Base-by-base conservation (phyloP, 2,329 filamentous ascomycete genomes). In the Clonostachys rhizophaga region DNA sequence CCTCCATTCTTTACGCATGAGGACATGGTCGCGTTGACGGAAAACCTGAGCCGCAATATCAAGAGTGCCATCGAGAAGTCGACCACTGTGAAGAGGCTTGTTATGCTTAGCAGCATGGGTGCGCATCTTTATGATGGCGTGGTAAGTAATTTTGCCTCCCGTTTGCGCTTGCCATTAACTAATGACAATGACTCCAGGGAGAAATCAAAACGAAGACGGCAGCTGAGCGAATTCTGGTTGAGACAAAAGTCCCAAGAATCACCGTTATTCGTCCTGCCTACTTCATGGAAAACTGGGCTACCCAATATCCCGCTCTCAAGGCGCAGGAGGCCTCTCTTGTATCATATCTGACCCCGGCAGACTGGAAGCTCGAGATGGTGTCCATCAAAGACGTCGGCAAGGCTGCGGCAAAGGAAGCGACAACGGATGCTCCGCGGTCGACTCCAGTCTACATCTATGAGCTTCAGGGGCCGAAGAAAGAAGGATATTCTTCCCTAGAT, bases 201-300 rank as follows among this genome's bases (percentile, higher is more conserved):
- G 67, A 69, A 35, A 60, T 69, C 39, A 56, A 55, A n/a, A 61
- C 60, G 1, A 69, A 68, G 34, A 55, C 68, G 44, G 56, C 53
- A 2, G 63, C 63, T 1, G 67, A 69, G 43, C 37, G 50, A 4
- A 42, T 60, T 3, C 46, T 65, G 2, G 45, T 42, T 2, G 40
- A 24, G 0, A 49, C 52, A 0, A 46, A 55, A 2, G 50, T 59
- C 2, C 49, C 55, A 0, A 52, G 61, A 4, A 49, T 67, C 3
- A 48, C 62, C 10, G 58, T 68, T 37, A 55, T 67, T 3, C 57
- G 67, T 6, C 61, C 57, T 39, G 49, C 51, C 0, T 69, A 65
- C 52, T 69, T 69, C 33, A 69, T 68, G 63, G 64, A 70, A 50
- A 69, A 69, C 43, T 69, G 66, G 66, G 56, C 55, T 6, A 49